These are phyloP conservation scores for Fusarium duplospermum DNA, from an alignment of 2,329 filamentous ascomycete genomes.

Conservation along the genomic window DNA sequence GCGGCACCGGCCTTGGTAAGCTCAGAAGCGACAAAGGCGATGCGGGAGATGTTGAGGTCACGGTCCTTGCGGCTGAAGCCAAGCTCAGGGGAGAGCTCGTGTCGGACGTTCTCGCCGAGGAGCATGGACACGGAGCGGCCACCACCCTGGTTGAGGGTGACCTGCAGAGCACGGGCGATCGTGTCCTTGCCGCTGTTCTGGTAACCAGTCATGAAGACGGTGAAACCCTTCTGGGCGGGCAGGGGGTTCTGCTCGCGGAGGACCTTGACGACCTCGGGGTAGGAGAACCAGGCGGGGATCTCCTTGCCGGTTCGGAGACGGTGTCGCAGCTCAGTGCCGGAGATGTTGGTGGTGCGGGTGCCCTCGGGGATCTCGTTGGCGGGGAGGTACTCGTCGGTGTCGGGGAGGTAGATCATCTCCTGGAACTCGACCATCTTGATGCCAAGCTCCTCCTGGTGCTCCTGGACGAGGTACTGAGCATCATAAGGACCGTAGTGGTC, in stretches of 20 bases:
- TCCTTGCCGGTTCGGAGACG: constrained; percentile 91
- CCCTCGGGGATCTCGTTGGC: constrained; percentile 89
- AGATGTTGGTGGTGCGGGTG: constrained; percentile 88
- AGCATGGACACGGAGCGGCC: constrained; percentile 94
- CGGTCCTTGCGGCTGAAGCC: constrained; percentile 95
- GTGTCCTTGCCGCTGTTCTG: constrained; percentile 98
- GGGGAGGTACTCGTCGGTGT: constrained; percentile 95
- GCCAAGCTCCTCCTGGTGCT: constrained; percentile 95
- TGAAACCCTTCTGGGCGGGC: constrained; percentile 93
- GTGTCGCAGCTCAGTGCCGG: constrained; percentile 88
- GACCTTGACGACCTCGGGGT: constrained; percentile 97
- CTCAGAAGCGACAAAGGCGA: constrained; percentile 95
- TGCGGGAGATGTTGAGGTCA: constrained; percentile 93
- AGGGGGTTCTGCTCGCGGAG: constrained; percentile 96
- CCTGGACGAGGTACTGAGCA: constrained; percentile 94
- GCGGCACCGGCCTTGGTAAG: constrained; percentile 92
- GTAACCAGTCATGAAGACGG: constrained; percentile 97
- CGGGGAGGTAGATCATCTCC: constrained; percentile 99
- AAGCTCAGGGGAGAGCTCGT: constrained; percentile 92
- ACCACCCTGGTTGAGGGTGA: constrained; percentile 97
- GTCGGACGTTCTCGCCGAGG: constrained; percentile 93
- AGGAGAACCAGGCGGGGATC: constrained; percentile 99
- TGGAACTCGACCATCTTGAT: constrained; percentile 99
- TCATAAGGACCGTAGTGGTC: constrained; percentile 99
- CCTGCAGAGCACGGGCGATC: constrained; percentile 93